Evolutionary conservation across 2,329 filamentous ascomycete species (phyloP), one percentile per base, ranked within the genome.

Genomic region (Parastagonospora nodorum): DNA sequence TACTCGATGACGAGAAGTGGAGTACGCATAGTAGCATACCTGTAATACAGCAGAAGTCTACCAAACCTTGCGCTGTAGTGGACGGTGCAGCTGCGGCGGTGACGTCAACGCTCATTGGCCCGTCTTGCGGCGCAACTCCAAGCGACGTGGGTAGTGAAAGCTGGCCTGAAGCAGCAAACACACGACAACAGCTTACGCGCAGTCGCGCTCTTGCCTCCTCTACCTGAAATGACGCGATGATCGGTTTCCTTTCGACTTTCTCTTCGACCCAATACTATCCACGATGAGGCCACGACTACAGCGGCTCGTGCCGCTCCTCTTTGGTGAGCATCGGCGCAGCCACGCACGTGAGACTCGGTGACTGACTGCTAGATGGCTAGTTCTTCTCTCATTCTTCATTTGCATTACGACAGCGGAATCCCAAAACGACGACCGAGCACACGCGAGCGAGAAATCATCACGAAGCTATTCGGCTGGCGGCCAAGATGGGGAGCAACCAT

Each of bases 271-370:
- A 58, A 50, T 42, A 28, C 42, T 33, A 44, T 15, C 59, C 44
- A 65, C 59, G 50, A 74, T 74, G 71, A 73, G 64, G 63, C 67
- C 60, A 55, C 66, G 57, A 56, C 55, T 64, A 51, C 64, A 55
- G 68, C 71, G 70, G 69, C 68, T 66, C 45, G 58, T 69, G 64
- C 68, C 68, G 69, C 66, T 73, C 49, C 51, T 69, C 48, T 63
- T 72, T 42, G 60, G 71, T 74, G 63, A 39, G 68, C 53, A 32
- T 16, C 12, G 37, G 44, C 28, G 30, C 50, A 11, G 51, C 42
- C 40, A 27, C 39, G 43, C 37, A 42, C 42, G 29, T 45, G 42
- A 42, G 36, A 49, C 42, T 51, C 44, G 54, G 48, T 59, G 48
- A 57, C 61, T 66, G 51, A 69, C 63, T 50, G 39, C 30, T 53